These are phyloP conservation scores for Scenedesmus sp. DNA, from an alignment of 163 green algal species.

Conservation along the genomic window DNA sequence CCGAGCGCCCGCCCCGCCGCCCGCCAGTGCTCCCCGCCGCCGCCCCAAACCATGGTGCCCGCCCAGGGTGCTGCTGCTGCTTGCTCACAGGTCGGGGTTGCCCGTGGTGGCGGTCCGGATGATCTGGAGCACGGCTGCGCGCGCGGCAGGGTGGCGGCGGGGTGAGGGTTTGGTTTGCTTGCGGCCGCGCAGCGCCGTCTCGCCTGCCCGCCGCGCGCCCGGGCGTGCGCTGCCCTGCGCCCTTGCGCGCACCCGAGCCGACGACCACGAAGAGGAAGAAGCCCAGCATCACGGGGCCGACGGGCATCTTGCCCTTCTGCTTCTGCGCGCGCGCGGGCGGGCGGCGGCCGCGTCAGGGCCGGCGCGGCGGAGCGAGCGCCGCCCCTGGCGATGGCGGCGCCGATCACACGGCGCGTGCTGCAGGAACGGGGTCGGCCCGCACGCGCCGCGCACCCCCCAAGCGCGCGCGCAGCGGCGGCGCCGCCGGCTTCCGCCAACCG, in stretches of 20 bases:
- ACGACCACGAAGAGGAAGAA: constrained; percentile 93
- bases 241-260: constrained; percentile 82
- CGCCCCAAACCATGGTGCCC: too few species aligned
- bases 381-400: too few species aligned
- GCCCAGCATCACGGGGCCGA: constrained; percentile 80
- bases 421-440: too few species aligned
- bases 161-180: not conserved
- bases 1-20: too few species aligned
- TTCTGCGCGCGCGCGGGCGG: constrained; percentile 9
- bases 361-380: too few species aligned
- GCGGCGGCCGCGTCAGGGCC: too few species aligned
- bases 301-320: constrained; percentile 66
- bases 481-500: too few species aligned
- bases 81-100: constrained; percentile 8
- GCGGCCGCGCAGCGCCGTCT: too few species aligned
- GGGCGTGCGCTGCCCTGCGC: not conserved
- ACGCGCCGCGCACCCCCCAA: too few species aligned
- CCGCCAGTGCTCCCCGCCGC: not conserved
- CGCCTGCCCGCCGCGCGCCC: too few species aligned
- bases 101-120: constrained; percentile 70
- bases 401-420: too few species aligned
- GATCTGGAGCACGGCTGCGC: constrained; percentile 77
- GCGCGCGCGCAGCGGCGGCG: too few species aligned
- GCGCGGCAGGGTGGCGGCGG: not conserved
- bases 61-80: not conserved